phyloP scores from a whole-genome alignment of 2,329 filamentous ascomycete species.

The Trichoderma sp. region DNA sequence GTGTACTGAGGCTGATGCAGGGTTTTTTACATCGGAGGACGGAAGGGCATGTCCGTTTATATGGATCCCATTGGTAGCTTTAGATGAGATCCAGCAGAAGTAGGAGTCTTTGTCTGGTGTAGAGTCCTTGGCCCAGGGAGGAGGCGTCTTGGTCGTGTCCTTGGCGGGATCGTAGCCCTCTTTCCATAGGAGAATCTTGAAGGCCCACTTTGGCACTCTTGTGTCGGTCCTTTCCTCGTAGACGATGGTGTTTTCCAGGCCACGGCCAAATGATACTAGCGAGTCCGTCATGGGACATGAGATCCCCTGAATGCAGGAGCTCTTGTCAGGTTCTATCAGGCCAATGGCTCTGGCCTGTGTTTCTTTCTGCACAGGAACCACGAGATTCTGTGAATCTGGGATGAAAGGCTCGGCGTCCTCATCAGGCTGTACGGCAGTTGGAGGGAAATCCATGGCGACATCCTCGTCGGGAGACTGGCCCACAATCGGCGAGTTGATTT shows the following conservation, averaged over 20 bases:
- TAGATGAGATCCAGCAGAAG: slow-evolving; percentile 74
- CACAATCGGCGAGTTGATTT: slow-evolving; percentile 22
- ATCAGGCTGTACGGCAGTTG: slow-evolving; percentile 31
- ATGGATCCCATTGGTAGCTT: slow-evolving; percentile 70
- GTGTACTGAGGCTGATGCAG: slow-evolving; percentile 52
- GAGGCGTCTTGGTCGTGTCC: slow-evolving; percentile 55
- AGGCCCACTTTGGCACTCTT: slow-evolving; percentile 76
- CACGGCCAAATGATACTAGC: slow-evolving; percentile 75
- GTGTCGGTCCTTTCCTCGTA: slow-evolving; percentile 63
- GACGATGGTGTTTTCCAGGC: slow-evolving; percentile 63
- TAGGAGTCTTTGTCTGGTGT: slow-evolving; percentile 51
- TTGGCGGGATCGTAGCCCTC: slow-evolving; percentile 61
- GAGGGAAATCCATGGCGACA: slow-evolving; percentile 28
- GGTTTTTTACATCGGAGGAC: slow-evolving; percentile 54
- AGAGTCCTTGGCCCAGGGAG: slow-evolving; percentile 38
- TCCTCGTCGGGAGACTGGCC: slow-evolving; percentile 24
- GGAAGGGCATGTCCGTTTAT: slow-evolving; percentile 70
- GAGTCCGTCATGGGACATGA: slow-evolving; percentile 65
- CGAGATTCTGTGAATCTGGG: slow-evolving; percentile 35
- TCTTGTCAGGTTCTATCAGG: slow-evolving; percentile 61
- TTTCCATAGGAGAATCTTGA: slow-evolving; percentile 74
- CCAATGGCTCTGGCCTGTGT: slow-evolving; percentile 52
- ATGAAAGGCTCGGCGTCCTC: slow-evolving; percentile 35
- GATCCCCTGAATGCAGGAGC: slow-evolving; percentile 63
- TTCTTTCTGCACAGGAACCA: slow-evolving; percentile 36